A percentile compares a stretch with the other conserved stretches of the same genome.
These are phyloP conservation scores for Didymella pomorum DNA, from an alignment of 2,329 filamentous ascomycete genomes.

Conservation along the genomic window DNA sequence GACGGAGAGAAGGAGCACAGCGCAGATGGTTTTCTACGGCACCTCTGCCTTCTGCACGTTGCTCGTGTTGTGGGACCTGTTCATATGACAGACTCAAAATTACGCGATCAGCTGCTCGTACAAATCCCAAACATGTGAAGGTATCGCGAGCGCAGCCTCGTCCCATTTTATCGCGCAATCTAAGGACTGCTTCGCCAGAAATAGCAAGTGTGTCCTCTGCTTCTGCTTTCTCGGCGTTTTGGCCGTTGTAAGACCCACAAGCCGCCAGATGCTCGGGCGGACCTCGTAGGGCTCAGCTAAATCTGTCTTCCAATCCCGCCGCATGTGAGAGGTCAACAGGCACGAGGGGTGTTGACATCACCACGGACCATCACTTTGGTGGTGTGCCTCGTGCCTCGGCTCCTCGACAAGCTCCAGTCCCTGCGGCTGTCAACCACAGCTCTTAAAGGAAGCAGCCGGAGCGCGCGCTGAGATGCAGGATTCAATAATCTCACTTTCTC, in stretches of 20 bases:
- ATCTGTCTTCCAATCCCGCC: slow-evolving; percentile 11
- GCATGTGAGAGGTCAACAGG: slow-evolving; percentile 36
- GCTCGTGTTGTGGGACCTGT: slow-evolving; percentile 59
- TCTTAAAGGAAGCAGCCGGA: slow-evolving; percentile 28
- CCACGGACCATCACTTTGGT: slow-evolving; percentile 17
- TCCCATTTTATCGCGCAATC: slow-evolving; percentile 19
- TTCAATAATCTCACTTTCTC: slow-evolving; percentile 14
- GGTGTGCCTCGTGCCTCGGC: slow-evolving; percentile 35
- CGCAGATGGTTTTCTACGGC: slow-evolving; percentile 58
- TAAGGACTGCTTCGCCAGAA: slow-evolving; percentile 30
- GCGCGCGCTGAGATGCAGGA: slow-evolving; percentile 16
- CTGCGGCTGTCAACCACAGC: slow-evolving; percentile 19
- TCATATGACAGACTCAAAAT: slow-evolving; percentile 48
- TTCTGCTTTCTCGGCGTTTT: slow-evolving; percentile 17
- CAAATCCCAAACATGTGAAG: slow-evolving; percentile 23
- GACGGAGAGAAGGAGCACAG: slow-evolving; percentile 62
- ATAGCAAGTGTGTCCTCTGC: slow-evolving; percentile 30
- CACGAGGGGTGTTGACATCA: slow-evolving; percentile 30
- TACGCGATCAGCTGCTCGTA: slow-evolving; percentile 10
- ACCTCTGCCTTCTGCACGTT: slow-evolving; percentile 57
- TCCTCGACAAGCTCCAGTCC: slow-evolving; percentile 24
- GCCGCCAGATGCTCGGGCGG: slow-evolving; percentile 16
- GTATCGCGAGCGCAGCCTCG: slow-evolving; percentile 8
- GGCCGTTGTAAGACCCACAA: slow-evolving; percentile 29
- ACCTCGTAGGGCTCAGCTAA: slow-evolving; percentile 14